Evolutionary conservation across 805 yeast genomes (phyloP).

Genomic region (Nakazawaea ishiwadae): DNA sequence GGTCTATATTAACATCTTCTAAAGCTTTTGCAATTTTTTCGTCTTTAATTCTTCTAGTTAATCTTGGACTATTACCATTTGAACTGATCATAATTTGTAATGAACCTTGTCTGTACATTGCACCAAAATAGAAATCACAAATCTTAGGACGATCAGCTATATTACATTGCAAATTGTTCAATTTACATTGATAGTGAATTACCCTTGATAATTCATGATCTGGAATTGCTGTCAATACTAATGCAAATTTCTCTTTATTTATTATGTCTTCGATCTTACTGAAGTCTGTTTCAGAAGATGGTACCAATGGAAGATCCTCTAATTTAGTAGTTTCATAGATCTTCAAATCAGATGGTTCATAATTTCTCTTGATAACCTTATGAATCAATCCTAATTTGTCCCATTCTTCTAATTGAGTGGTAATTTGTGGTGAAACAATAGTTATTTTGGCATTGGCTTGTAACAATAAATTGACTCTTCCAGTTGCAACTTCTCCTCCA

Average conservation of each 20-base stretch:
- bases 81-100: slow-evolving; percentile 80
- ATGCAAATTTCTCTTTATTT: slow-evolving; percentile 41
- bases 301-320: slow-evolving; percentile 19
- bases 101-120: slow-evolving; percentile 67
- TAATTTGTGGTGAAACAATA: slow-evolving; percentile 46
- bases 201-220: slow-evolving; percentile 55
- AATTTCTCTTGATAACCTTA: slow-evolving; percentile 39
- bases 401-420: slow-evolving; percentile 29
- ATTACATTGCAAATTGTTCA: slow-evolving; percentile 55
- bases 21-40: slow-evolving; percentile 43
- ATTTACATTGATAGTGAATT: slow-evolving; percentile 48
- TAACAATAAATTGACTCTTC: slow-evolving; percentile 61
- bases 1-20: slow-evolving; percentile 37
- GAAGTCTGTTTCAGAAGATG: slow-evolving; percentile 25
- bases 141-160: slow-evolving; percentile 81
- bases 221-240: slow-evolving; percentile 72
- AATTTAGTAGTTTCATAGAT: slow-evolving; percentile 36
- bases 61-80: slow-evolving; percentile 76
- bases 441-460: slow-evolving; percentile 69
- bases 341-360: slow-evolving; percentile 40
- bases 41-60: slow-evolving; percentile 58
- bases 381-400: slow-evolving; percentile 36
- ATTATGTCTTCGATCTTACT: slow-evolving; percentile 30
- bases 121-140: slow-evolving; percentile 85
- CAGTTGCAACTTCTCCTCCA: slow-evolving; percentile 72